Evolutionary conservation across 257 asterid species (phyloP).

Genomic region (Rhazya stricta): DNA sequence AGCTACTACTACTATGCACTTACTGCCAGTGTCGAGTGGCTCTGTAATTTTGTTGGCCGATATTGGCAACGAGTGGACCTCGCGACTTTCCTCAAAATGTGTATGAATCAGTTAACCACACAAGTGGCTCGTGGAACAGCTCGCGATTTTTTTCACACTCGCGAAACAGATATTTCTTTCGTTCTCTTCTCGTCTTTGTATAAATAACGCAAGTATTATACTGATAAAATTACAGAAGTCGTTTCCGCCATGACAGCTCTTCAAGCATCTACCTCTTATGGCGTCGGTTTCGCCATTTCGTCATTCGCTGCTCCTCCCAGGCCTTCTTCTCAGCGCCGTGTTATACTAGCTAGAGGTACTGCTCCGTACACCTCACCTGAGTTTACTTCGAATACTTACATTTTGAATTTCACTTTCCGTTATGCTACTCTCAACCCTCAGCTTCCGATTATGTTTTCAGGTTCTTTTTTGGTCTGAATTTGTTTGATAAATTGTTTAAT

Average conservation of each 20-base stretch:
- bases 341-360: slow-evolving; percentile 52
- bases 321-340: slow-evolving; percentile 40
- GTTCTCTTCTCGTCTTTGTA: background rate
- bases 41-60: slow-evolving; percentile 26
- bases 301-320: slow-evolving; percentile 33
- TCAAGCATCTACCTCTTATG: slow-evolving; percentile 79
- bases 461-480: background rate
- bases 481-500: background rate
- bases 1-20: no score
- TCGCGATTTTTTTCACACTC: background rate
- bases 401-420: background rate
- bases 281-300: slow-evolving; percentile 53
- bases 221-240: background rate
- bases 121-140: background rate
- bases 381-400: background rate
- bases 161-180: background rate
- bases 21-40: slow-evolving; percentile 27
- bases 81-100: slow-evolving; percentile 17
- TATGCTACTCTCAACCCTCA: background rate
- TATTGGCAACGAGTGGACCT: slow-evolving; percentile 55
- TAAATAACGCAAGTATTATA: background rate
- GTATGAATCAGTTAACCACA: slow-evolving; percentile 12
- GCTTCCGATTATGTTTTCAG: background rate
- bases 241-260: slow-evolving; percentile 63
- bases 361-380: no score